phyloP scores from a whole-genome alignment of 768 basidiomycete genomes.

The Termitomyces sp. region DNA sequence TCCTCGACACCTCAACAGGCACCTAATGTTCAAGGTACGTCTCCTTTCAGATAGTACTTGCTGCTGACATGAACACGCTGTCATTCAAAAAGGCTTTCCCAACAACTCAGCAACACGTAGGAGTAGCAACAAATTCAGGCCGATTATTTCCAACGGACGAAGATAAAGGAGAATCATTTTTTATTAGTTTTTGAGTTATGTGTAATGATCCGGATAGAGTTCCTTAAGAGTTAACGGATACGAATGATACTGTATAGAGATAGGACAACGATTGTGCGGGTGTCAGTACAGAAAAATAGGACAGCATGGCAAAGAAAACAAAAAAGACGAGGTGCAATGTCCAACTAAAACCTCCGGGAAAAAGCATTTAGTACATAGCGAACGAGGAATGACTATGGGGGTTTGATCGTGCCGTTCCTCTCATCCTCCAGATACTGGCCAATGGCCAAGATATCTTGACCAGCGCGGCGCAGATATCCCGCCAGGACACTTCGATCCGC shows the following conservation, averaged over 20 bases:
- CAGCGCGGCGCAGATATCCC: slow-evolving; percentile 68
- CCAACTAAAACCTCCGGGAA: background rate
- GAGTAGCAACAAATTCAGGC: slow-evolving; percentile 16
- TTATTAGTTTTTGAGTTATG: background rate
- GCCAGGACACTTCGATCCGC: slow-evolving; percentile 66
- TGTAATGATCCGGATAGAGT: slow-evolving; percentile 4
- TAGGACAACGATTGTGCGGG: slow-evolving; percentile 5
- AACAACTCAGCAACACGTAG: slow-evolving; percentile 10
- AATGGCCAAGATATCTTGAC: slow-evolving; percentile 82
- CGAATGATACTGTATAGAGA: slow-evolving; percentile 1
- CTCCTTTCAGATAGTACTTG: background rate
- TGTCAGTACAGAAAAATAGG: background rate
- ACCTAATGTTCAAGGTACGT: slow-evolving; percentile 17
- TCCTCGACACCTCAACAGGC: slow-evolving; percentile 21
- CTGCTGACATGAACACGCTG: background rate
- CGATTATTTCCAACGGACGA: slow-evolving; percentile 9
- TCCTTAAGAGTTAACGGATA: background rate
- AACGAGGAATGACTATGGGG: slow-evolving; percentile 22
- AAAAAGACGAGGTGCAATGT: slow-evolving; percentile 5
- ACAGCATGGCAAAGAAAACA: background rate
- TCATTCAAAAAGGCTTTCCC: slow-evolving; percentile 1
- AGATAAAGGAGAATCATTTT: slow-evolving; percentile 7
- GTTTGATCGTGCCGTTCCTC: slow-evolving; percentile 58
- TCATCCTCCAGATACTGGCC: slow-evolving; percentile 85
- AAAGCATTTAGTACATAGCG: background rate